Evolutionary conservation across 2,329 filamentous ascomycete genomes (phyloP).

Genomic region (Aspergillus brasiliensis): DNA sequence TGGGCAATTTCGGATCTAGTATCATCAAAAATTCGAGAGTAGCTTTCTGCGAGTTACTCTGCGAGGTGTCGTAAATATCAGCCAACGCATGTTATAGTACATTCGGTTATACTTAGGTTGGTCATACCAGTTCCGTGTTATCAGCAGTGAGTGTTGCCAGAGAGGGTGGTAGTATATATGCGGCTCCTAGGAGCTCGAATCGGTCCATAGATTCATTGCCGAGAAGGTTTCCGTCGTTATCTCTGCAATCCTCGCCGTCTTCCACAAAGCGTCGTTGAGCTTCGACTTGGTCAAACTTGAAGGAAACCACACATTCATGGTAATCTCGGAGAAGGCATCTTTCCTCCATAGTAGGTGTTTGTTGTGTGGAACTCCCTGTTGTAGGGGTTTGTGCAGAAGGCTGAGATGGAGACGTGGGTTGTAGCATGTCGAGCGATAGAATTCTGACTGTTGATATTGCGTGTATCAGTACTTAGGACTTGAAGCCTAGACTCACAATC

Average conservation of each 20-base stretch:
- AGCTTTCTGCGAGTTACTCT: too few relatives aligned
- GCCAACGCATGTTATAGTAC: too few relatives aligned
- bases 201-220: conserved; percentile 10
- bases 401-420: conserved; percentile 17
- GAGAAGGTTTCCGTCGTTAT: conserved; percentile 23
- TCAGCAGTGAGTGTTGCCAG: conserved; percentile 21
- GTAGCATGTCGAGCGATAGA: conserved; percentile 21
- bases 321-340: conserved; percentile 19
- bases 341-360: conserved; percentile 12
- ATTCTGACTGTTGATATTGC: conserved; percentile 26
- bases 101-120: neutral
- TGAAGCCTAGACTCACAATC: too few relatives aligned
- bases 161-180: conserved; percentile 25
- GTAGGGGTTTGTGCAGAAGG: neutral
- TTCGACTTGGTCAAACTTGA: conserved; percentile 17
- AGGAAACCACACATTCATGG: conserved; percentile 20
- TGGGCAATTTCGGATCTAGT: too few relatives aligned
- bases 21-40: too few relatives aligned
- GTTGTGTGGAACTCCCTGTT: neutral
- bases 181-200: conserved; percentile 24
- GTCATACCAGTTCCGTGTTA: conserved; percentile 20
- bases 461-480: too few relatives aligned
- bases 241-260: conserved; percentile 15
- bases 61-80: too few relatives aligned
- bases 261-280: conserved; percentile 1